Base-by-base conservation (phyloP, 768 basidiomycete genomes). In the Dioszegia hungarica region DNA sequence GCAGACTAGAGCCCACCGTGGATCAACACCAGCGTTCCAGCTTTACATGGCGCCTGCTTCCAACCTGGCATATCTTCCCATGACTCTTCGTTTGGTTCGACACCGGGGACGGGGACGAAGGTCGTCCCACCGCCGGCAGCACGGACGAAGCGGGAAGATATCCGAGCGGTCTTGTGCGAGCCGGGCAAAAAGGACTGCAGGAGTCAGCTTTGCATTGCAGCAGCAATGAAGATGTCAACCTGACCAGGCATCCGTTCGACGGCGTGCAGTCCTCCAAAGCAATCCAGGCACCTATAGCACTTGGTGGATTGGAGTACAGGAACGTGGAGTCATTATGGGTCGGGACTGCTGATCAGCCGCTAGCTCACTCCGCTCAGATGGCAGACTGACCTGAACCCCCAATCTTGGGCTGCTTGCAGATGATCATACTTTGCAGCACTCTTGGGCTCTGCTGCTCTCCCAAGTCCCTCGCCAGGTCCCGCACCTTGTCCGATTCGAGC, bases 261-360 rank as follows among this genome's bases (percentile, higher is more conserved):
- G 68, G 57, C 5, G 91, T 92, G 75, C 92, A 95, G 57, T 83
- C 81, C 74, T 98, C 94, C 34, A 99, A 79, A 0, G 94, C 89
- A 56, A 98, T 88, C 95, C 95, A 99, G 73, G 93, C 90, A 1
- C 95, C 95, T 20, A 98, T 82, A 0, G 95, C 95, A 9, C 85
- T 85, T 0, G 89, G 89, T 11, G 95, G 95, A 37, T 88, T 80
- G 9, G 93, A 95, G 77, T 94, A 97, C 85, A 98, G 73, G 39
- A 77, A 80, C 0, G 76, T 60, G 85, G 90, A 94, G 74, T 99
- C 95, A 68, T 89, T 92, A 70, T 99, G 95, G 61, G 87, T 85
- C 1, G 85, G 85, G 6, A 98, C 95, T 89, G 48, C 25, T 17
- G 6, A 38, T 4, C 28, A 10, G 31, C 29, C 31, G 40, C 41